A percentile compares a stretch with the other conserved stretches of the same genome.
Conservation (phyloP, 1,284 basidiomycete genomes). For the Austroboletus olivaceoglutinosus region DNA sequence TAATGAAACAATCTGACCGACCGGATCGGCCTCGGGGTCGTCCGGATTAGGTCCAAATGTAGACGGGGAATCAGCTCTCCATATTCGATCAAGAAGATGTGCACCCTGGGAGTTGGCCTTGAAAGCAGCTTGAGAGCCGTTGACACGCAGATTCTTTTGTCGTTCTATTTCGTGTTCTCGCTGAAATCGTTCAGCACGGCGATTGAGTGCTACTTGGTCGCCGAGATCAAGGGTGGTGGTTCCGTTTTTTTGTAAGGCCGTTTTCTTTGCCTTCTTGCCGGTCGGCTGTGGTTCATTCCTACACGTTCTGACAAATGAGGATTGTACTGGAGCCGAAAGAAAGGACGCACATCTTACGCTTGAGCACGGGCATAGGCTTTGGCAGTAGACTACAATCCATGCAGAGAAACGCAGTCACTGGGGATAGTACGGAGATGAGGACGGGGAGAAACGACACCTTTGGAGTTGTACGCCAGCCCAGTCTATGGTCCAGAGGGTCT, state of each 20-base stretch:
- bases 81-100: conserved; percentile 51
- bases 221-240: conserved; percentile 49
- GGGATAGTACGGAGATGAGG: conserved; percentile 11
- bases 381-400: conserved; percentile 53
- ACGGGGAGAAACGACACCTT: conserved; percentile 47
- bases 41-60: conserved; percentile 48
- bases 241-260: conserved; percentile 45
- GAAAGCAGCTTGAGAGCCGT: conserved; percentile 37
- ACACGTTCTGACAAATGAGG: conserved; percentile 12
- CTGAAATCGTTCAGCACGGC: conserved; percentile 74
- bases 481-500: conserved; percentile 85
- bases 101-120: conserved; percentile 50
- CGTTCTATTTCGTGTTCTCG: conserved; percentile 80
- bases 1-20: conserved; percentile 37
- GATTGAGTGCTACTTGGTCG: conserved; percentile 65
- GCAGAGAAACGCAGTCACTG: conserved; percentile 19
- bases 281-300: conserved; percentile 42
- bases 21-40: conserved; percentile 69
- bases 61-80: conserved; percentile 43
- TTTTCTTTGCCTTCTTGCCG: conserved; percentile 72
- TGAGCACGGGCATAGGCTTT: conserved; percentile 55
- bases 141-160: conserved; percentile 47
- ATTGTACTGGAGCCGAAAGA: neutral
- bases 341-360: conserved; percentile 64
- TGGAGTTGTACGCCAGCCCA: conserved; percentile 81